A percentile compares a stretch with the other conserved stretches of the same genome.
Evolutionary conservation across 129 eudicot genomes (phyloP).

Genomic region (Oenanthe sinensis): DNA sequence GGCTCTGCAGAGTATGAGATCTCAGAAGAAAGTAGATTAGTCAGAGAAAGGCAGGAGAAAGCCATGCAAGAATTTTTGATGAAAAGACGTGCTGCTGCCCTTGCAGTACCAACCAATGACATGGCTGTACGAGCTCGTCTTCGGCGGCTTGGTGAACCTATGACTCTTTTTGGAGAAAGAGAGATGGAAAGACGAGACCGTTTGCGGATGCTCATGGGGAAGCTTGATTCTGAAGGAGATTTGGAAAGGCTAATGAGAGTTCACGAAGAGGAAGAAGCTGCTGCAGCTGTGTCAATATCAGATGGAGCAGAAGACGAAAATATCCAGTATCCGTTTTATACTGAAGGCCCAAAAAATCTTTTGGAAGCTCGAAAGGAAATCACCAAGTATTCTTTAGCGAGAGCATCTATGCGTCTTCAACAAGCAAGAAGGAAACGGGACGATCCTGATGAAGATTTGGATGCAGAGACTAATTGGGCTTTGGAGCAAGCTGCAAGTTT

Average conservation of each 20-base stretch:
- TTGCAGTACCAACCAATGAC: conserved; percentile 90
- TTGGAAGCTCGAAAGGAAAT: conserved; percentile 60
- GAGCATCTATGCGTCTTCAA: conserved; percentile 53
- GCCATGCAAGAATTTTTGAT: conserved; percentile 65
- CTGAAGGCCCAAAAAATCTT: conserved; percentile 67
- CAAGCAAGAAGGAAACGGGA: conserved; percentile 78
- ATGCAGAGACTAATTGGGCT: conserved; percentile 81
- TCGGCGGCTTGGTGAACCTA: conserved; percentile 75
- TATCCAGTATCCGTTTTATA: conserved; percentile 77
- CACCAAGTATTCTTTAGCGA: conserved; percentile 57
- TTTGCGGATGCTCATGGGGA: conserved; percentile 74
- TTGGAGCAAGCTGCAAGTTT: conserved; percentile 57
- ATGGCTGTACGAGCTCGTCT: conserved; percentile 68
- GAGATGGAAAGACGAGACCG: conserved; percentile 98
- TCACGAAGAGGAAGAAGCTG: conserved; percentile 78
- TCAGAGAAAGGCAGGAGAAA: conserved; percentile 70
- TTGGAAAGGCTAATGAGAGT: conserved; percentile 72
- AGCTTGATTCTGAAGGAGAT: conserved; percentile 74
- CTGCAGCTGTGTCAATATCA: conserved; percentile 30
- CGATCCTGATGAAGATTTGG: conserved; percentile 94
- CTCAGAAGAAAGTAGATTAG: conserved; percentile 77
- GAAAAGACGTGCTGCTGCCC: conserved; percentile 83
- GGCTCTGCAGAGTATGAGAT: conserved; percentile 56
- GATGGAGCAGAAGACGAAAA: conserved; percentile 60
- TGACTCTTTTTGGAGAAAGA: conserved; percentile 79